Conservation (phyloP, 129 eudicot species). For the Lonicera japonica region DNA sequence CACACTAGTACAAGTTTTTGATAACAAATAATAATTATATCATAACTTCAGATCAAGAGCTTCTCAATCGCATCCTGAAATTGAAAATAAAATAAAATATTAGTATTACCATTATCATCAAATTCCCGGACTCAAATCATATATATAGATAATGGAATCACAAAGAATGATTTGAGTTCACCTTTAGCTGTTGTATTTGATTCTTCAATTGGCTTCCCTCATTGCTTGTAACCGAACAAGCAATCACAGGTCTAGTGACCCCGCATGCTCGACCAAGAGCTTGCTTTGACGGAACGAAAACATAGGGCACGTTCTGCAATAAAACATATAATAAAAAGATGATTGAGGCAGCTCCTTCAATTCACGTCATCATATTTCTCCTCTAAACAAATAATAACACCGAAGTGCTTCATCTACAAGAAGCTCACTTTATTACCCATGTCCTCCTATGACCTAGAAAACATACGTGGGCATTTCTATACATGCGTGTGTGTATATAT, state of each 20-base stretch:
- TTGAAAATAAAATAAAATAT: not conserved
- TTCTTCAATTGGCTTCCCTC: slow-evolving; percentile 37
- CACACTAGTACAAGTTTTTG: no score
- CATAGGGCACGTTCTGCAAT: slow-evolving; percentile 36
- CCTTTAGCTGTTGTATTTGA: slow-evolving; percentile 42
- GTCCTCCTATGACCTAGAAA: no score
- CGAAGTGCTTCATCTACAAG: not conserved
- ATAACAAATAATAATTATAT: no score
- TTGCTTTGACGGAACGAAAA: slow-evolving; percentile 35
- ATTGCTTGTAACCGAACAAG: slow-evolving; percentile 36
- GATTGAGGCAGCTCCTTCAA: not conserved
- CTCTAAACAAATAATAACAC: not conserved
- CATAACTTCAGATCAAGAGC: slow-evolving; percentile 29
- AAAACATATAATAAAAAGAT: no score
- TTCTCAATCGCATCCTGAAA: slow-evolving; percentile 53
- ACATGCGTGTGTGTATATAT: no score
- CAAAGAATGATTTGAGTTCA: not conserved
- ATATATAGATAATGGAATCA: not conserved
- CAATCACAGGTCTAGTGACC: slow-evolving; percentile 33
- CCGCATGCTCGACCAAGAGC: slow-evolving; percentile 45
- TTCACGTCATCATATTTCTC: no score
- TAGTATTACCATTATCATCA: no score
- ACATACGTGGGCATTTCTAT: no score
- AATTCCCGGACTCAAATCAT: not conserved
- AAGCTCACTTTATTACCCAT: no score